Evolutionary conservation across 345 rosid genomes (phyloP), one percentile per base, ranked within the genome.

Genomic region (Cochlearia excelsa): DNA sequence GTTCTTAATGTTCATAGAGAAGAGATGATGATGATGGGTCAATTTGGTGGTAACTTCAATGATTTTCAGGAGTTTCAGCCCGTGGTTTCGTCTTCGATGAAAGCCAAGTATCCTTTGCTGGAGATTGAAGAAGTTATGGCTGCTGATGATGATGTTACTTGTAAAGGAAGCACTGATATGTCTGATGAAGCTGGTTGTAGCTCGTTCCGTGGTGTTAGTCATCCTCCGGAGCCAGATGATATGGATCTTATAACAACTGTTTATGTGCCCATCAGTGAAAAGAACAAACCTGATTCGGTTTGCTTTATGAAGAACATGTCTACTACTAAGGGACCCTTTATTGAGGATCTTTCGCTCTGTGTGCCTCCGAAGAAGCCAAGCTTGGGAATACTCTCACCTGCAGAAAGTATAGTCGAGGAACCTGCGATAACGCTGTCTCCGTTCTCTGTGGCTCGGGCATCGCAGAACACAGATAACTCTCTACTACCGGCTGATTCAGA

Each of bases 141-240:
- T 43, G 84, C 54, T 40, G 64, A 43, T 62, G 82, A 65, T 43
- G 78, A 76, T 72, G 48, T 78, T 44, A 57, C 70, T 40, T 80
- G 73, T 47, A 81, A 83, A 46, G 78, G 70, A 39, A 72, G 76
- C 30, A 68, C 66, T 61, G 86, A 85, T 72, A 78, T 77, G 47
- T 70, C 75, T 52, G 97, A 85, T 53, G 97, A 89, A 57, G 71
- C 70, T 67, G 86, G 90, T 34, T 66, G 90, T 3, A 78, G 78
- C 74, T 81, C 79, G 9, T 93, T 93, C 66, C 86, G 83, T n/a
- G 95, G 99, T 45, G 99, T 78, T 72, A 93, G 86, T 71, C 99
- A 89, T 71, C 99, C 99, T 55, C 86, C 86, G 0, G 99, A 93
- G 62, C 99, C 99, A 23, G 74, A 82, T 29, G 99, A 93, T 61